phyloP scores from a whole-genome alignment of 2,329 filamentous ascomycete species.

The Cercospora citrullina region DNA sequence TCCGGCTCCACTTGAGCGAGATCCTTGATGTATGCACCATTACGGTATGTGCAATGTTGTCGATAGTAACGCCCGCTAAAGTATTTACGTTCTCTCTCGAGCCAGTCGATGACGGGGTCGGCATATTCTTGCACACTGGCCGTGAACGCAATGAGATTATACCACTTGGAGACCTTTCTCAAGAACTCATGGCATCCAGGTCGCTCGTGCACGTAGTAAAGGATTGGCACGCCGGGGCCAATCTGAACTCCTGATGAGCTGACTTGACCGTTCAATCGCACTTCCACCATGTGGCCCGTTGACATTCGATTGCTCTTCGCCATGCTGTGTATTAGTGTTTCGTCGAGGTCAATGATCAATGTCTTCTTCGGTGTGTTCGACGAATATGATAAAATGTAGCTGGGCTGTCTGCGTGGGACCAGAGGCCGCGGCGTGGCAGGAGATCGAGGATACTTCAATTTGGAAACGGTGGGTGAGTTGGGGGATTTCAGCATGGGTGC shows the following conservation, averaged over 20 bases:
- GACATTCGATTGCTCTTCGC: constrained; percentile 95
- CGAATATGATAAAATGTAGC: constrained; percentile 67
- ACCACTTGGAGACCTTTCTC: constrained; percentile 93
- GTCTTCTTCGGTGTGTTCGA: constrained; percentile 77
- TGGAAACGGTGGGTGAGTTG: constrained; percentile 66
- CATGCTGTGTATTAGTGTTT: constrained; percentile 97
- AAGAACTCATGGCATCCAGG: constrained; percentile 96
- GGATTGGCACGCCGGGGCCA: constrained; percentile 88
- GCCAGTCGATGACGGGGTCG: constrained; percentile 97
- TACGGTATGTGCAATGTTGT: constrained; percentile 93
- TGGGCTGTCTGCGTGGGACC: constrained; percentile 84
- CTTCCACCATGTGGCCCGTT: constrained; percentile 98
- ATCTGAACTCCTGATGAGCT: constrained; percentile 42
- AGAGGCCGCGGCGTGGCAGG: constrained; percentile 86
- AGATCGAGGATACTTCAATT: constrained; percentile 82
- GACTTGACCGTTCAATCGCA: constrained; percentile 45
- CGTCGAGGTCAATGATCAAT: constrained; percentile 90
- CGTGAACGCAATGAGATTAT: constrained; percentile 94
- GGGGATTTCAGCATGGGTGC: constrained; percentile 87
- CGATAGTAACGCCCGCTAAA: constrained; percentile 93
- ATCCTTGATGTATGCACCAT: constrained; percentile 98
- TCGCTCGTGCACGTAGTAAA: constrained; percentile 98
- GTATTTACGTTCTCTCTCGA: constrained; percentile 94
- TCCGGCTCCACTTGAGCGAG: constrained; percentile 94
- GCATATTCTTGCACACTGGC: constrained; percentile 98